phyloP scores from a whole-genome alignment of 371 early-diverging fungal species.

The Rhizopus arrhizus region DNA sequence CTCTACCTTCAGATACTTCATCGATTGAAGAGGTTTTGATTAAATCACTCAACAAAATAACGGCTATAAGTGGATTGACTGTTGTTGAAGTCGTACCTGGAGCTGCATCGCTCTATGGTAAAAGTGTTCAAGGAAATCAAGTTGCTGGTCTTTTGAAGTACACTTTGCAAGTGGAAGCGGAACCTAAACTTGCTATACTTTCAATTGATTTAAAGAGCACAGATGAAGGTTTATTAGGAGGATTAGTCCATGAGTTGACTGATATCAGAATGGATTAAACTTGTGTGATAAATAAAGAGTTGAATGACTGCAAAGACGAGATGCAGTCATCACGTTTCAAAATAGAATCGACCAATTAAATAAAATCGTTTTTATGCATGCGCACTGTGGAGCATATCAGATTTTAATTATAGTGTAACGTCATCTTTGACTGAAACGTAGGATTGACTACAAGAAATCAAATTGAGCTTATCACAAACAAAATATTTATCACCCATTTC shows the following conservation, averaged over 20 bases:
- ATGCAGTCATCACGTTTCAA: no score
- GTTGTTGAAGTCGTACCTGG: conserved; percentile 73
- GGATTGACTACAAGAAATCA: no score
- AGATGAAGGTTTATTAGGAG: conserved; percentile 58
- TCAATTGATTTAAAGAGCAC: conserved; percentile 73
- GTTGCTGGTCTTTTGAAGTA: conserved; percentile 76
- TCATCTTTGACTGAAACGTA: no score
- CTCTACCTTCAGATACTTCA: conserved; percentile 14
- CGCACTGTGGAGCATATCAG: not conserved
- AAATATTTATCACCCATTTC: no score
- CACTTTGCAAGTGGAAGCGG: conserved; percentile 30
- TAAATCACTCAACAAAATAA: conserved; percentile 53
- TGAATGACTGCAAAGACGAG: not conserved
- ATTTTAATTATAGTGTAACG: not conserved
- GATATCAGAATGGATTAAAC: conserved; percentile 8
- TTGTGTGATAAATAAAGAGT: conserved; percentile 3
- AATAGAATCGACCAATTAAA: not conserved
- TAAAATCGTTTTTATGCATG: not conserved
- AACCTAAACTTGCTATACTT: conserved; percentile 40
- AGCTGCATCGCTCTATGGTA: conserved; percentile 74
- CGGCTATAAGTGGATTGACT: conserved; percentile 51
- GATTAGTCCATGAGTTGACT: conserved; percentile 18
- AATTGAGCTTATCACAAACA: no score
- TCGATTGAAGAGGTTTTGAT: conserved; percentile 45
- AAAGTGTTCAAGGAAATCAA: conserved; percentile 63